Conservation (phyloP, 345 rosid species). For the Brassica incana region DNA sequence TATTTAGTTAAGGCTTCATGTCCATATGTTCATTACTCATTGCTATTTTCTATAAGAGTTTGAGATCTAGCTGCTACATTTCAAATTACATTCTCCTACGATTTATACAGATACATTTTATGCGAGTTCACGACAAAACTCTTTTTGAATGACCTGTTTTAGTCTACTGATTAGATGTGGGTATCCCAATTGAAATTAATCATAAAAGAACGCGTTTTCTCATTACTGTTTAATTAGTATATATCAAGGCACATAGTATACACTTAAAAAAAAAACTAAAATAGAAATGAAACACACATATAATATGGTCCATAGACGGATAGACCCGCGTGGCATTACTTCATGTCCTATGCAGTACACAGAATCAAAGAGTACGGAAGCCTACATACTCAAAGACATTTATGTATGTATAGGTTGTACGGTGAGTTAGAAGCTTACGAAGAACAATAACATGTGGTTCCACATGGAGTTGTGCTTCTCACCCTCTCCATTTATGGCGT, state of each 20-base stretch:
- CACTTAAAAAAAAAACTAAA: neutral
- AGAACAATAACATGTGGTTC: constrained; percentile 38
- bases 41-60: neutral
- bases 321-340: constrained; percentile 17
- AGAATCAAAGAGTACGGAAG: constrained; percentile 35
- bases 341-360: constrained; percentile 30
- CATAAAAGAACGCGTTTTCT: constrained; percentile 31
- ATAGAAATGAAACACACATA: neutral
- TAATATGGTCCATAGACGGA: neutral
- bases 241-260: neutral
- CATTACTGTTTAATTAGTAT: neutral
- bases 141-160: constrained; percentile 4
- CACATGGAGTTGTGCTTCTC: constrained; percentile 26
- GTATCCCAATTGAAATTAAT: neutral
- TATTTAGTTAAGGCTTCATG: neutral
- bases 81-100: neutral
- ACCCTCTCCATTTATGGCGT: constrained; percentile 26
- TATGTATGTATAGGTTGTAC: constrained; percentile 23
- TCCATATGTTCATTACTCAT: neutral
- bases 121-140: constrained; percentile 8
- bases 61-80: constrained; percentile 5
- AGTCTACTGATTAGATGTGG: constrained; percentile 11
- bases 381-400: constrained; percentile 11
- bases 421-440: constrained; percentile 2
- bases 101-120: neutral